These are phyloP conservation scores for Pichia sp. DNA, from an alignment of 1,139 yeast species.

Conservation along the genomic window DNA sequence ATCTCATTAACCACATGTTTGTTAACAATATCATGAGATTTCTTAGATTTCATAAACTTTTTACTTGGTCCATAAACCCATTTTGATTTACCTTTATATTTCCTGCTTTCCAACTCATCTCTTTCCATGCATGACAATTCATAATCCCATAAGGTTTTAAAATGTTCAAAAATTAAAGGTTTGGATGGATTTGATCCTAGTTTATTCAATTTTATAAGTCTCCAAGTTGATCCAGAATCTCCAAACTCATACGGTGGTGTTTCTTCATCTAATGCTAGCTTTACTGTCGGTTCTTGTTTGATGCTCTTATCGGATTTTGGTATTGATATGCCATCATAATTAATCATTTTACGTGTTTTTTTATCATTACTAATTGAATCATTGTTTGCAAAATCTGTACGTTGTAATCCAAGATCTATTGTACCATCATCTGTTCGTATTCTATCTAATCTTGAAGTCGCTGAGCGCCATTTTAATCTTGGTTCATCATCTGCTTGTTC, in stretches of 20 bases:
- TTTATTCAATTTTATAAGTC: conserved; percentile 30
- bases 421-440: conserved; percentile 11
- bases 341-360: conserved; percentile 8
- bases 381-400: conserved; percentile 5
- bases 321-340: conserved; percentile 1
- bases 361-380: neutral
- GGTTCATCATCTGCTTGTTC: neutral
- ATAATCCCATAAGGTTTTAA: conserved; percentile 17
- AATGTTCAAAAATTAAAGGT: conserved; percentile 6
- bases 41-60: conserved; percentile 9
- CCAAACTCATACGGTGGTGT: conserved; percentile 28
- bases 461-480: conserved; percentile 9
- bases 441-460: conserved; percentile 9
- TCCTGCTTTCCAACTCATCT: conserved; percentile 26
- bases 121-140: conserved; percentile 30
- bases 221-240: conserved; percentile 33
- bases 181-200: conserved; percentile 15
- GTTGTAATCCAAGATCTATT: conserved; percentile 12
- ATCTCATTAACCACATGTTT: neutral
- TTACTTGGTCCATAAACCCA: conserved; percentile 24
- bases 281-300: neutral
- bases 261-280: neutral
- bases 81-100: conserved; percentile 5
- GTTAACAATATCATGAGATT: conserved; percentile 4
- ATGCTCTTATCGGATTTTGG: neutral